A percentile compares a stretch with the other conserved stretches of the same genome.
Evolutionary conservation across 305 asterid genomes (phyloP).

Genomic region (Rubia tinctorum): DNA sequence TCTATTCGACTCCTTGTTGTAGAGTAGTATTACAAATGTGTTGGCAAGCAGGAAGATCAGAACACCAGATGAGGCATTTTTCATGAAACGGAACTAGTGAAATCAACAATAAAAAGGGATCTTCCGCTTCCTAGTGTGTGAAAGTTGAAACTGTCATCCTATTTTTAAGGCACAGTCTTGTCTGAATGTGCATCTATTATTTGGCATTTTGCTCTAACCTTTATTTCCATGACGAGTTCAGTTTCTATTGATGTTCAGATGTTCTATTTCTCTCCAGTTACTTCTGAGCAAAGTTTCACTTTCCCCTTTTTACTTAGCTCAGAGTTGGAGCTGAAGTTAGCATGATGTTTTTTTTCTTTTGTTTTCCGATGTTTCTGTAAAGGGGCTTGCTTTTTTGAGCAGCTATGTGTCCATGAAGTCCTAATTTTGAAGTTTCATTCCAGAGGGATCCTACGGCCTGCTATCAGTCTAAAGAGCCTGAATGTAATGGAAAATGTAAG

Average conservation of each 20-base stretch:
- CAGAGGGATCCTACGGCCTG: conserved; percentile 94
- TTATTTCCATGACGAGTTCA: neutral
- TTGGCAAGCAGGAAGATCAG: neutral
- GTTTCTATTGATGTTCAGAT: neutral
- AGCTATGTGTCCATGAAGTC: neutral
- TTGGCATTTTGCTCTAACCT: neutral
- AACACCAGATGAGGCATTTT: neutral
- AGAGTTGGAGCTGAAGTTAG: neutral
- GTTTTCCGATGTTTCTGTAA: conserved; percentile 11
- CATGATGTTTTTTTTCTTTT: neutral
- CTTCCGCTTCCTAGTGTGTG: neutral
- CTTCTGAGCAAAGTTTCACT: neutral
- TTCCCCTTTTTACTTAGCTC: neutral
- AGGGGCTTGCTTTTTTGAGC: neutral
- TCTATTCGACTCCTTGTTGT: neutral
- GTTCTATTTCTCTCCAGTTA: neutral
- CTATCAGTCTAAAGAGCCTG: conserved; percentile 64
- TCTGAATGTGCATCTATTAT: neutral
- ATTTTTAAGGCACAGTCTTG: neutral
- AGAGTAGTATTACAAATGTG: neutral
- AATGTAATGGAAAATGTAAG: conserved; percentile 67
- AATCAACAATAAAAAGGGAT: neutral
- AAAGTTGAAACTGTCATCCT: conserved; percentile 1
- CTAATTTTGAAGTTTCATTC: conserved; percentile 14
- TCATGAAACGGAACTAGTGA: neutral